Base-by-base conservation (phyloP, 768 basidiomycete species). In the Rubroboletus satanas region DNA sequence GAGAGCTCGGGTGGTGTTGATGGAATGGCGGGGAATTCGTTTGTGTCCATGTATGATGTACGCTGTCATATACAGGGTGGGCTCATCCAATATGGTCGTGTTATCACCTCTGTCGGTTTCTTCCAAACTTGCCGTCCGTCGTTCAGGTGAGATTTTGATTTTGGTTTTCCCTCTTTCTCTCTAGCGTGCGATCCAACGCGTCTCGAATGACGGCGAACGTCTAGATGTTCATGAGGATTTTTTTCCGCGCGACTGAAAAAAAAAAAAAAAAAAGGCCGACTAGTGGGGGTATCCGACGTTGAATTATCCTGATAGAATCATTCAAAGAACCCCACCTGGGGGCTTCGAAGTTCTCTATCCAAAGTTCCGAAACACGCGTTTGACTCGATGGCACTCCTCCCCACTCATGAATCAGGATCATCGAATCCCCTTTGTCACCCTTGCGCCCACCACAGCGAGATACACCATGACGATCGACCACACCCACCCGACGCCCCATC, bases 381-480 rank as follows among this genome's bases (percentile, higher is more conserved):
- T 15, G 17, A 28, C 15, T 26, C 26, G 26, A 26, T 15, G 7
- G 11, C 31, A 32, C 9, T 0, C 31, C 14, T 35, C 7, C 35
- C 35, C 15, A 35, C 15, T 7, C 18, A 18, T 10, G 11, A 21
- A 21, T 21, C 21, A 21, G 21, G 18, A 39, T 39, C 36, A 50
- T 33, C n/a, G 38, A 26, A 57, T 26, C 8, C 59, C 44, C 6
- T 8, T 51, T 9, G 46, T 48, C 50, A 60, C 41, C 29, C 52
- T 64, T 8, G 56, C 62, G 3, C 59, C 62, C 4, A 46, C 21
- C 6, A 61, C 5, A 1, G n/a, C 28, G 17, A 32, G n/a, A 35
- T 14, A 21, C 5, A 33, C 54, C 62, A 61, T 64, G 4, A 39
- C 28, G 17, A 42, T 28, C 12, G 59, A 43, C 58, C 62, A 63